These are phyloP conservation scores for Xanthoparmelia taractica DNA, from an alignment of 495 filamentous ascomycete species.

Conservation along the genomic window DNA sequence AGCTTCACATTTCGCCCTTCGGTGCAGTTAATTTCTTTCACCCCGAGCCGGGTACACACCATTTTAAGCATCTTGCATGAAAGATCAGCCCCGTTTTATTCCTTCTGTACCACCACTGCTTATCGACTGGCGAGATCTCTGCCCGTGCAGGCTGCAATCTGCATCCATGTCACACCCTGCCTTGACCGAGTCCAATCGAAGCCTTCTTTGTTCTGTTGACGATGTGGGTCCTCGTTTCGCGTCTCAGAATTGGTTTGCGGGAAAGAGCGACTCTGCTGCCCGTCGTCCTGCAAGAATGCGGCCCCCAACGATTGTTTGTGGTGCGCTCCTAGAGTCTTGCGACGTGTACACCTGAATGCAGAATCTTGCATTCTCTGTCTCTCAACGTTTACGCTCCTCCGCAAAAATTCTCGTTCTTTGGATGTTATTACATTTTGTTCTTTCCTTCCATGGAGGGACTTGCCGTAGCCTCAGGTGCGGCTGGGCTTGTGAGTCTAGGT, in stretches of 20 bases:
- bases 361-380: neutral
- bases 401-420: too few species aligned
- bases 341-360: neutral
- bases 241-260: neutral
- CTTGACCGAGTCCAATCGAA: neutral
- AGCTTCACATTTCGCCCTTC: too few species aligned
- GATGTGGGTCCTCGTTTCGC: too few species aligned
- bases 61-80: neutral
- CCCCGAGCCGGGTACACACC: neutral
- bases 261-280: neutral
- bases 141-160: neutral
- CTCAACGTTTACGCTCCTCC: too few species aligned
- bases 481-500: constrained; percentile 20
- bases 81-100: neutral
- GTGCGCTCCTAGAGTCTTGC: neutral
- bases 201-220: too few species aligned
- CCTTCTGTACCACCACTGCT: neutral
- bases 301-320: neutral
- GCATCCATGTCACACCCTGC: neutral
- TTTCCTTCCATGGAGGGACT: constrained; percentile 7
- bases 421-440: neutral
- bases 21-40: too few species aligned
- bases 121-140: neutral
- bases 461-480: constrained; percentile 12
- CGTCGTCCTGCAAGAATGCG: neutral